Conservation (phyloP, 2,329 filamentous ascomycete genomes). For the Phyllosticta ampelicida region DNA sequence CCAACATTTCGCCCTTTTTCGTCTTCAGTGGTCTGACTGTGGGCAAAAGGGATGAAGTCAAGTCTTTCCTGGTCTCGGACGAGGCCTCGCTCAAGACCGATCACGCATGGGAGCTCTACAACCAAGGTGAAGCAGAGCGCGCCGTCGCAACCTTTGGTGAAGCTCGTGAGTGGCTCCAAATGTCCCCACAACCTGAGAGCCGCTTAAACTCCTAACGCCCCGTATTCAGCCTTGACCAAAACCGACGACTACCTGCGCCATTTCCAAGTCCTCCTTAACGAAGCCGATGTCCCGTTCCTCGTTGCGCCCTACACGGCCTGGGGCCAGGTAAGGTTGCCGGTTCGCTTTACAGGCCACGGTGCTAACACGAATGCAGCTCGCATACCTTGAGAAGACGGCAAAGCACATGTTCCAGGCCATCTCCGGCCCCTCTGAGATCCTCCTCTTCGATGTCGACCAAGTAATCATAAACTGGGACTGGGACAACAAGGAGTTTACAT, state of each 20-base stretch:
- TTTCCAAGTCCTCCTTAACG: conserved; percentile 62
- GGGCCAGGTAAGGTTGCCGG: conserved; percentile 57
- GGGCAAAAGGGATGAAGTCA: conserved; percentile 54
- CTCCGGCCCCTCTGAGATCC: conserved; percentile 73
- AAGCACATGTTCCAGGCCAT: conserved; percentile 61
- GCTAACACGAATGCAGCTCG: conserved; percentile 46
- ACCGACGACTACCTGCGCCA: conserved; percentile 60
- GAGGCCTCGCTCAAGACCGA: conserved; percentile 59
- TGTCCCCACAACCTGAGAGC: neutral
- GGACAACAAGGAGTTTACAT: conserved; percentile 54
- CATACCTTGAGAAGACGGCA: conserved; percentile 63
- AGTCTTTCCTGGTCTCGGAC: conserved; percentile 47
- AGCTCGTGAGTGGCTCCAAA: conserved; percentile 46
- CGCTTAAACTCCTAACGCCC: conserved; percentile 15
- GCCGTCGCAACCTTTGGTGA: conserved; percentile 82
- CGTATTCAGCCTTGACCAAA: conserved; percentile 25
- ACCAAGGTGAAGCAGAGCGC: conserved; percentile 63
- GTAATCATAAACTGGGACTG: conserved; percentile 60
- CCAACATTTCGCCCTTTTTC: conserved; percentile 70
- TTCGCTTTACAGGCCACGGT: conserved; percentile 12
- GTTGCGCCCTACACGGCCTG: conserved; percentile 82
- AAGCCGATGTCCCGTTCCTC: conserved; percentile 61
- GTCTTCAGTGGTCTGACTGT: conserved; percentile 84
- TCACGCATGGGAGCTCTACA: conserved; percentile 79
- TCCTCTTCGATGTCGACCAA: conserved; percentile 76